Base-by-base conservation (phyloP, 2,329 filamentous ascomycete genomes). In the Beauveria scarabaeidicola region DNA sequence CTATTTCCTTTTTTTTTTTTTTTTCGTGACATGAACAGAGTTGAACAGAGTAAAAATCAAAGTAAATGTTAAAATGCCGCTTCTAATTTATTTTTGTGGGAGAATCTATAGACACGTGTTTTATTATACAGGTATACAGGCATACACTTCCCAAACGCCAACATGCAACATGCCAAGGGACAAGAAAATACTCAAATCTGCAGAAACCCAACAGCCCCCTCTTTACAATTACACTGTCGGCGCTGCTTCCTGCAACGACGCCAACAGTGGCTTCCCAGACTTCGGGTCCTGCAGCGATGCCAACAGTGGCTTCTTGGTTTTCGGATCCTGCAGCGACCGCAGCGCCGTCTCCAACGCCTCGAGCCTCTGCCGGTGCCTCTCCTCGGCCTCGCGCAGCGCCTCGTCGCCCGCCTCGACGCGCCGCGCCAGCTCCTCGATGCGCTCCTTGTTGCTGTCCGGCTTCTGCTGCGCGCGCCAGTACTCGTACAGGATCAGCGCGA, bases 391-490 rank as follows among this genome's bases (percentile, higher is more conserved):
- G 51, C 76, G 75, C 10, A 83, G 73, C 63, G 81, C 81, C 62
- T 77, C 75, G 60, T 82, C 80, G 61, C 73, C 74, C 66, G 67
- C 77, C 27, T 81, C 79, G 13, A 83, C 67, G 60, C 75, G 73
- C 52, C 69, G 66, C 40, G 75, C 72, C 27, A 86, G 73, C 60
- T 78, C 78, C 27, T 78, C 75, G 58, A 85, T 77, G 62, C 72
- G 78, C 66, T 83, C 78, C 47, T 75, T 72, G 65, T 82, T 84
- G 58, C 73, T 64, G 65, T 87, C 84, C 9, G 84, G 83, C 69
- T 87, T 87, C 64, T 77, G 74, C n/a, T 78, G 76, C 8, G 80
- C 74, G 64, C 78, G 80, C 69, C 82, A 81, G 63, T 82, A 85
- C 71, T 87, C 84, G 69, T 83, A 87, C 40, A 86, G 71, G 59